Conservation (phyloP, 768 basidiomycete genomes). For the Psilocybe tampanensis region DNA sequence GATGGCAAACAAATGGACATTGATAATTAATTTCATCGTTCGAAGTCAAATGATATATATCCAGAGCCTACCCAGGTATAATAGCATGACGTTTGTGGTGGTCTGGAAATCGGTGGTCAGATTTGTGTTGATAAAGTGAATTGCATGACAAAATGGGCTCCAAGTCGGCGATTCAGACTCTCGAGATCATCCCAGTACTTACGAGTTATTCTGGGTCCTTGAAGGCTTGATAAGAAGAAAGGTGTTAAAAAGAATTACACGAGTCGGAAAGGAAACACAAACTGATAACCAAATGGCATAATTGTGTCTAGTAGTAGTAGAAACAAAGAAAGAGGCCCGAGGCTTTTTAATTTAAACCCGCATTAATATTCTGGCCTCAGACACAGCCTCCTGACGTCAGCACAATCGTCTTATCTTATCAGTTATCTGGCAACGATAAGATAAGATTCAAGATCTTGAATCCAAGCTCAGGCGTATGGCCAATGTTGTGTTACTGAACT, state of each 20-base stretch:
- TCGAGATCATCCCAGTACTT: too few species aligned
- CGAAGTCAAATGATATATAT: too few species aligned
- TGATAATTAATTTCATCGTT: too few species aligned
- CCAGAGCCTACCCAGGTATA: constrained; percentile 30
- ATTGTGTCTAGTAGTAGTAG: background rate
- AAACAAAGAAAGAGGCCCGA: too few species aligned
- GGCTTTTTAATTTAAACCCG: too few species aligned
- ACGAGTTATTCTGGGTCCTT: constrained; percentile 28
- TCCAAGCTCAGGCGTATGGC: too few species aligned
- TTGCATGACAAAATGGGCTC: too few species aligned
- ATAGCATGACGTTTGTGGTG: constrained; percentile 31
- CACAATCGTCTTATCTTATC: background rate
- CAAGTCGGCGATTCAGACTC: too few species aligned
- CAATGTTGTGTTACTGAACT: too few species aligned
- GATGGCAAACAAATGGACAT: background rate
- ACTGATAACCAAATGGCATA: constrained; percentile 23
- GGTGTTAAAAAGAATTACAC: background rate
- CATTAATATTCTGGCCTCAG: too few species aligned
- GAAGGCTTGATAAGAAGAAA: constrained; percentile 18
- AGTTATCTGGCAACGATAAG: background rate
- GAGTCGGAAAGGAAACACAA: background rate
- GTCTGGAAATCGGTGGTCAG: too few species aligned
- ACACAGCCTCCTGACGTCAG: constrained; percentile 7
- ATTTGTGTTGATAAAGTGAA: too few species aligned
- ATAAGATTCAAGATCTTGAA: background rate